Percentiles rank a stretch among this genome's conserved stretches.
phyloP scores from a whole-genome alignment of 1,284 basidiomycete genomes.

The Microbotryum saponariae region DNA sequence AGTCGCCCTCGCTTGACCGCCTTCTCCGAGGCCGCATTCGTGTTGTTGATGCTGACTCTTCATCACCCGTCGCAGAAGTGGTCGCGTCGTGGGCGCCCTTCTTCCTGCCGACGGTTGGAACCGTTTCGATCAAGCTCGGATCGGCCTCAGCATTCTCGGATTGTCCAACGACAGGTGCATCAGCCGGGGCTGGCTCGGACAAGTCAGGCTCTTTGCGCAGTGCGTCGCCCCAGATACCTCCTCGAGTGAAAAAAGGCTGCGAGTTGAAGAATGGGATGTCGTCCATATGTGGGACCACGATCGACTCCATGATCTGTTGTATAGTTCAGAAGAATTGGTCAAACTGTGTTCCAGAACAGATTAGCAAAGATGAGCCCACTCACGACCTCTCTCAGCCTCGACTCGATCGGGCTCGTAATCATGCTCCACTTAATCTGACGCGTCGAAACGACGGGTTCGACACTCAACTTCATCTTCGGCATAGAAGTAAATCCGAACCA shows the following conservation, averaged over 20 bases:
- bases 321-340: no score
- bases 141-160: constrained; percentile 1
- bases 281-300: constrained; percentile 96
- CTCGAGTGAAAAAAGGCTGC: constrained; percentile 52
- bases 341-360: background rate
- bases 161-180: constrained; percentile 1
- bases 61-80: background rate
- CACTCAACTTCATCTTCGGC: constrained; percentile 78
- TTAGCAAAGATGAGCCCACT: constrained; percentile 40
- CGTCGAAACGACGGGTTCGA: constrained; percentile 89
- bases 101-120: background rate
- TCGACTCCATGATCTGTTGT: constrained; percentile 73
- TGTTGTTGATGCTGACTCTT: background rate
- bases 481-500: constrained; percentile 97
- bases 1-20: background rate
- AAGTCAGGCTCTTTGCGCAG: constrained; percentile 22
- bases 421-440: constrained; percentile 84
- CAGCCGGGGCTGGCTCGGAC: constrained; percentile 3
- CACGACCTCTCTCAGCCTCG: constrained; percentile 78
- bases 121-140: background rate
- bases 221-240: constrained; percentile 84
- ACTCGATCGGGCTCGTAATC: constrained; percentile 82
- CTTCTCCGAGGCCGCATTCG: background rate
- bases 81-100: background rate
- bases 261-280: constrained; percentile 92